Base-by-base conservation (phyloP, 495 filamentous ascomycete genomes). In the Trichocladium uniseriatum region DNA sequence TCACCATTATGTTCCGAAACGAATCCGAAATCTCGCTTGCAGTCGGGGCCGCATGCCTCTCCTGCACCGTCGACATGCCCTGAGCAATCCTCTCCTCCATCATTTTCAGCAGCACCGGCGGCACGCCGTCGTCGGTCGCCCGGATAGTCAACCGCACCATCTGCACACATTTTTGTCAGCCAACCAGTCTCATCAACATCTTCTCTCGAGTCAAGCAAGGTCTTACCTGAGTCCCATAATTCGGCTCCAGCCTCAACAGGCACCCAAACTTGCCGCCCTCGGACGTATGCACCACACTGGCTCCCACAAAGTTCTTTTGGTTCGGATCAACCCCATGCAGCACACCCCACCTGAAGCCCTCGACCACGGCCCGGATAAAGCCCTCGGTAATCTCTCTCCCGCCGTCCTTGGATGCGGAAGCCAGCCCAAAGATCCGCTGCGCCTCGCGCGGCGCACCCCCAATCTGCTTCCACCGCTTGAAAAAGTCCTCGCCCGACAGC, bases 391-490 rank as follows among this genome's bases (percentile, higher is more conserved):
- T 61, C 55, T 77, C 74, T 18, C 72, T 54, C 75, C 78, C 58
- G 56, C 65, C 60, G 65, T 78, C 56, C 69, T 74, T 68, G 45
- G 72, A 52, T 31, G 55, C 56, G 0, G 51, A 67, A n/a, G 70
- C 53, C 21, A 86, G 64, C 0, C 83, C 83, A 64, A 97, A 94
- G 6, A 96, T 85, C 34, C 77, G 72, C 64, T 99, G 94, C 0
- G 84, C 78, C 61, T 99, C 94, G 10, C 94, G 75, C 6, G 89
- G 86, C 2, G 75, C 75, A 6, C 86, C 89, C 15, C 94, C 94
- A 58, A 99, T 97, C 65, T 99, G 94, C 67, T 92, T 87, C 94
- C 94, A 99, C 18, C 94, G 76, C 72, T 92, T 96, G 73, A 99
- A 99, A 69, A 97, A 99, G 52, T 97, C 92, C 41, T 96, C 92